Evolutionary conservation across 768 basidiomycete species (phyloP).

Genomic region (Suillus lakei): DNA sequence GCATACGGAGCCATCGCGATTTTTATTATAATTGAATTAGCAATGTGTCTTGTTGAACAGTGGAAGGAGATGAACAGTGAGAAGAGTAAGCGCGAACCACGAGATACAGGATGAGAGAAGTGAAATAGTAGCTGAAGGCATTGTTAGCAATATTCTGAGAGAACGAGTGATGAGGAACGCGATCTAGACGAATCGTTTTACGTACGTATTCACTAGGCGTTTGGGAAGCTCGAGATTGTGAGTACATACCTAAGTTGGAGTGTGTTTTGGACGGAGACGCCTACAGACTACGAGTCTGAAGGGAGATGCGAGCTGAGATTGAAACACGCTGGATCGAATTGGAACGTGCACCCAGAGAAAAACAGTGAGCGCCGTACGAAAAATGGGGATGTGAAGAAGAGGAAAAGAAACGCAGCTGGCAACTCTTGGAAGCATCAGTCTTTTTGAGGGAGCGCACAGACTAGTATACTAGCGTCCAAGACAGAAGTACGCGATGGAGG

Average conservation of each 20-base stretch:
- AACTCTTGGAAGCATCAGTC: not conserved
- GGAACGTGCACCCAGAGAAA: not conserved
- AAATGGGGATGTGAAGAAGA: not conserved
- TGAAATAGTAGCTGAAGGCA: not conserved
- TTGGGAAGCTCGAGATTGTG: not conserved
- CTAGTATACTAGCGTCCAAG: not conserved
- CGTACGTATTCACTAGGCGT: not conserved
- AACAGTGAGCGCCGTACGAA: not conserved
- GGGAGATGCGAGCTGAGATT: not conserved
- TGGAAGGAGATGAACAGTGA: not conserved
- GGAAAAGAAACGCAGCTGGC: not conserved
- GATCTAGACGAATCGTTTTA: not conserved
- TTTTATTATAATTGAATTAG: not conserved
- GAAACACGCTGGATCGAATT: not conserved
- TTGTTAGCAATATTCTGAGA: not conserved
- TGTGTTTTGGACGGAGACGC: not conserved
- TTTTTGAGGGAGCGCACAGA: not conserved
- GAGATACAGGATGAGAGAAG: not conserved
- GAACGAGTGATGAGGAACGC: not conserved
- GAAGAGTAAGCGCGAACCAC: not conserved
- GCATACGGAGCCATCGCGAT: not conserved
- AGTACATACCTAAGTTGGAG: not conserved
- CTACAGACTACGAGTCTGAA: not conserved
- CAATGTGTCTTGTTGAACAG: not conserved
- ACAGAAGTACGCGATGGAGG: no score